Evolutionary conservation across 2,329 filamentous ascomycete species (phyloP), one percentile per base, ranked within the genome.

Genomic region (Aspergillus sp.): DNA sequence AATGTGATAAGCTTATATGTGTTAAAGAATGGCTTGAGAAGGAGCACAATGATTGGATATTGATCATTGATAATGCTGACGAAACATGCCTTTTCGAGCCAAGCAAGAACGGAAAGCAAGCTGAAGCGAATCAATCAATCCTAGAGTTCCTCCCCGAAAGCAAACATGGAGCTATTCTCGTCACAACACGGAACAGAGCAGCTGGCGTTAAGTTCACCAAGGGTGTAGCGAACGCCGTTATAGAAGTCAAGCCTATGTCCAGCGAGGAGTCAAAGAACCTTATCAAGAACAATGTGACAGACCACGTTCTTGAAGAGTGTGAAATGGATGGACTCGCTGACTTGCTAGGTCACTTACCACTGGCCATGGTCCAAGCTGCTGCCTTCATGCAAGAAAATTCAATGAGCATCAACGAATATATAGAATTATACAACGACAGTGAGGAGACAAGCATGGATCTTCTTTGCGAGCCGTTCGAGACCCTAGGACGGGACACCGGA

Each of bases 21-120:
- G 49, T 60, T 17, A 60, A 49, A 46, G 35, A 60, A 3, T 62
- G 60, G 60, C 58, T 62, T 1, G 60, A 60, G 44, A 53, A 55
- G 39, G 40, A 60, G 14, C 56, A 52, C 48, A 52, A 54, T 31
- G 39, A 53, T 9, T 62, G 60, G 60, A 19, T 62, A 11, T 19
- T 66, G 27, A 62, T 66, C 17, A 54, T 66, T 45, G 64, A 66
- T 23, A 64, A 64, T 19, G 62, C 59, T 15, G 63, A 66, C 14
- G 55, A 66, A 45, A 58, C 58, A 24, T 61, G 58, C 2, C 43
- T 63, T 12, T 62, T 62, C 12, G 33, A 43, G 15, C 44, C 45
- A 9, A 31, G 15, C 15, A 45, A 39, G 1, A 45, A 50, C 1
- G 23, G n/a, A 14, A 46, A 47, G 27, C 27, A 15, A 14, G n/a